These are phyloP conservation scores for Globisporangium camurandrum DNA, from an alignment of 352 stramenopile species.

Conservation along the genomic window DNA sequence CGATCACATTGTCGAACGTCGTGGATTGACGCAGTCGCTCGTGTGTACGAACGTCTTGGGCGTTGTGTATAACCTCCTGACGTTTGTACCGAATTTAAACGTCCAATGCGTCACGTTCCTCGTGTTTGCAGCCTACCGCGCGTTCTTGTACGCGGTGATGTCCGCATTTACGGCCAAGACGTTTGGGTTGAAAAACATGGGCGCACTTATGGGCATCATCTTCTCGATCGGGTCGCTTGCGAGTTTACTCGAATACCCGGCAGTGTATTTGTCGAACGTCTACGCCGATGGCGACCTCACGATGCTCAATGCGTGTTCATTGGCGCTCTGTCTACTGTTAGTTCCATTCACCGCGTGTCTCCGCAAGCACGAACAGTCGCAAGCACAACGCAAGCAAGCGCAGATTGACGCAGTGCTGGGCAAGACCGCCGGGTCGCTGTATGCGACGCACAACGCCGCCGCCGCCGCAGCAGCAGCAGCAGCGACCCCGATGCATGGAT, in stretches of 20 bases:
- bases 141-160: constrained; percentile 83
- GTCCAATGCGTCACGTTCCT: constrained; percentile 71
- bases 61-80: constrained; percentile 63
- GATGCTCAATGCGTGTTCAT: constrained; percentile 36
- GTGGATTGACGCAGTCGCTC: constrained; percentile 56
- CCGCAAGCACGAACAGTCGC: constrained; percentile 39
- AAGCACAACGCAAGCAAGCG: constrained; percentile 26
- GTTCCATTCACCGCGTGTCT: constrained; percentile 55
- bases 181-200: constrained; percentile 81
- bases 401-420: constrained; percentile 18
- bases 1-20: constrained; percentile 73
- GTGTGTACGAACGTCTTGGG: constrained; percentile 68
- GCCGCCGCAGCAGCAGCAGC: no score
- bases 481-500: constrained; percentile 25
- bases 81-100: constrained; percentile 52
- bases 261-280: constrained; percentile 61
- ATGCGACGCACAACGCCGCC: background rate
- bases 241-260: constrained; percentile 72
- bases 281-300: constrained; percentile 54
- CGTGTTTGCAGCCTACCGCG: constrained; percentile 76
- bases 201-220: constrained; percentile 75
- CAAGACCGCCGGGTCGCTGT: background rate
- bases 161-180: constrained; percentile 83
- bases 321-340: constrained; percentile 44
- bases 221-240: constrained; percentile 73